phyloP scores from a whole-genome alignment of 306 rosid species.

The Glycine soja region DNA sequence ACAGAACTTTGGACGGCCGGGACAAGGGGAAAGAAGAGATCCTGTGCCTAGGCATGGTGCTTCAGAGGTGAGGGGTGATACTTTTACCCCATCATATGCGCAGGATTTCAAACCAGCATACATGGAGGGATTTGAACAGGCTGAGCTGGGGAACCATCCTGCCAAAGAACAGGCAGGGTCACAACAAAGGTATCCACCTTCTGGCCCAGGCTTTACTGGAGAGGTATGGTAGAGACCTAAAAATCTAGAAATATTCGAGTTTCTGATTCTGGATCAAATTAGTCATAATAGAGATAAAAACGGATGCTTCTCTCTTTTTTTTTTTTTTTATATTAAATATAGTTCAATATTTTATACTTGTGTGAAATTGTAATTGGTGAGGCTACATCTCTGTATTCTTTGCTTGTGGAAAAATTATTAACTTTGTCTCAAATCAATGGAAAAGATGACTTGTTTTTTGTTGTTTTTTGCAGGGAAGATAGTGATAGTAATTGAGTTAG shows the following conservation, averaged over 20 bases:
- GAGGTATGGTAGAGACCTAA: slow-evolving; percentile 32
- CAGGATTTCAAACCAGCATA: slow-evolving; percentile 66
- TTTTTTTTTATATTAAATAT: slow-evolving; percentile 1
- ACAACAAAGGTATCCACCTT: slow-evolving; percentile 63
- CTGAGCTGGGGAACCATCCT: slow-evolving; percentile 27
- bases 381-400: background rate
- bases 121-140: slow-evolving; percentile 60
- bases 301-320: slow-evolving; percentile 11
- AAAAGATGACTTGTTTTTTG: slow-evolving; percentile 30
- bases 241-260: background rate
- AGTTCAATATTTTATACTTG: background rate
- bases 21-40: slow-evolving; percentile 63
- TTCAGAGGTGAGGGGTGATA: slow-evolving; percentile 47
- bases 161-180: slow-evolving; percentile 51
- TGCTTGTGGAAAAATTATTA: slow-evolving; percentile 13
- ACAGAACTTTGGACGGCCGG: slow-evolving; percentile 54
- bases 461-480: slow-evolving; percentile 67
- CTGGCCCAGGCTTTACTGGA: slow-evolving; percentile 59
- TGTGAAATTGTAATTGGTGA: background rate
- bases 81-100: slow-evolving; percentile 57
- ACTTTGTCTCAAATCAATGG: slow-evolving; percentile 9
- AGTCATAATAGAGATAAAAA: slow-evolving; percentile 3
- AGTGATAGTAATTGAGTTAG: slow-evolving; percentile 40
- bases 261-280: background rate
- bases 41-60: slow-evolving; percentile 51